Evolutionary conservation across 192 early-diverging fungal species (phyloP), one percentile per base, ranked within the genome.

Genomic region (Coemansia sp.): DNA sequence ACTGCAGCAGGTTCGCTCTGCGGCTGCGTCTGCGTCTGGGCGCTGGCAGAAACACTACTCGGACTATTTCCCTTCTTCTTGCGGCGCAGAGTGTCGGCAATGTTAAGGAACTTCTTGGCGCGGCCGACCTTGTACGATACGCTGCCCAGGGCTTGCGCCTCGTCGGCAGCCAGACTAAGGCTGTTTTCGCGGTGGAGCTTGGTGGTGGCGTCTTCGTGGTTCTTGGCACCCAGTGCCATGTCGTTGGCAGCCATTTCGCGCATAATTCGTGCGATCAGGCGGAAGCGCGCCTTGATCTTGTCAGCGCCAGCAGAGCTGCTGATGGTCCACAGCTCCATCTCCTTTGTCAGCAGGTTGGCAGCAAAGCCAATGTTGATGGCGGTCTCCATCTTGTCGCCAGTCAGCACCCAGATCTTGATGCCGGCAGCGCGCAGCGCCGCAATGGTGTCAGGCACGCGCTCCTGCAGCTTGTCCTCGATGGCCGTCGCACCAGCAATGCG

Each of bases 301-400:
- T 77, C 74, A 11, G 67, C 20, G 38, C 76, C 76, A 5, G 75
- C 66, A 1, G 78, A 72, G 66, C 73, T 76, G 66, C 60, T 81
- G 52, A 85, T 78, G 22, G 86, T 89, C 83, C 87, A 87, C 40
- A 92, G 77, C 52, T 88, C 85, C 87, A 91, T 90, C 28, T 87
- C 84, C 51, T 85, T 85, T 40, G 87, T 86, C 29, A 93, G 66
- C 60, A 93, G 64, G n/a, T 89, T 86, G 11, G 87, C 87, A 7
- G 91, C 88, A 84, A 97, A 97, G 4, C 95, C 95, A 77, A 99
- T 97, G 73, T 97, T 97, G 79, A 99, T 97, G 16, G 97, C 97
- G 0, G 97, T 99, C 77, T 99, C 97, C 82, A 97, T 75, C 71
- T 97, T 97, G 80, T 99, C 97, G 34, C 97, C 97, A 0, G 97